Percentiles rank a stretch among this genome's conserved stretches.
Conservation (phyloP, 2,329 filamentous ascomycete species). For the Beauveria sp. region DNA sequence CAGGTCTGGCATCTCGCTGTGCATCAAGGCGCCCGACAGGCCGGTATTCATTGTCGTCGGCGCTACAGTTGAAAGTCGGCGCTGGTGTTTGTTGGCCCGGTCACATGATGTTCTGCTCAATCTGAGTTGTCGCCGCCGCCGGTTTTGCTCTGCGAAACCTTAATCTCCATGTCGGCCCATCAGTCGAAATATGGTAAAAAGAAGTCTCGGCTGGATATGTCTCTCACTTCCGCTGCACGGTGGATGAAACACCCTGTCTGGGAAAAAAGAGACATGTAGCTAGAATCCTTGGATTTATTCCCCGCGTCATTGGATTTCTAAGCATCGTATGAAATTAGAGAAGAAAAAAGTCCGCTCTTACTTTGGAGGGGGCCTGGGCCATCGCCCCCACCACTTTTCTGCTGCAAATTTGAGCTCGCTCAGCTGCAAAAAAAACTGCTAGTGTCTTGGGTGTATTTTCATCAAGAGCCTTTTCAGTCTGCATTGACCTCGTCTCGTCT, state of each 20-base stretch:
- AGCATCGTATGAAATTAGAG: conserved; percentile 7
- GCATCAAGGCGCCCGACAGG: neutral
- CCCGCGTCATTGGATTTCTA: conserved; percentile 11
- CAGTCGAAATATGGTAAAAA: neutral
- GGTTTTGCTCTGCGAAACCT: neutral
- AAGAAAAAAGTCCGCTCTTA: neutral
- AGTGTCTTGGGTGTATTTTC: neutral
- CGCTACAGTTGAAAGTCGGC: neutral
- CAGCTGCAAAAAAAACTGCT: neutral
- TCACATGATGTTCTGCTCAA: neutral
- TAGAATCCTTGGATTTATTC: neutral
- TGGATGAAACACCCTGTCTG: neutral
- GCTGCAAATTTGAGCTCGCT: neutral
- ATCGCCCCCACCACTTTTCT: neutral
- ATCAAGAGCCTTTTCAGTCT: neutral
- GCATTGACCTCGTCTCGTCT: neutral
- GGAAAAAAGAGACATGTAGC: neutral
- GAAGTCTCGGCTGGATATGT: neutral
- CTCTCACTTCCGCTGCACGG: neutral
- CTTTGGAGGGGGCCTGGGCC: neutral
- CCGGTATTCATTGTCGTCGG: neutral
- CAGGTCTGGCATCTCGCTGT: neutral
- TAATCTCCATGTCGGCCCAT: neutral
- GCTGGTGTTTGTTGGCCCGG: neutral
- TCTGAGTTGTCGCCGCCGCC: neutral